Conservation (phyloP, 768 basidiomycete species). For the Cubamyces lactineus region DNA sequence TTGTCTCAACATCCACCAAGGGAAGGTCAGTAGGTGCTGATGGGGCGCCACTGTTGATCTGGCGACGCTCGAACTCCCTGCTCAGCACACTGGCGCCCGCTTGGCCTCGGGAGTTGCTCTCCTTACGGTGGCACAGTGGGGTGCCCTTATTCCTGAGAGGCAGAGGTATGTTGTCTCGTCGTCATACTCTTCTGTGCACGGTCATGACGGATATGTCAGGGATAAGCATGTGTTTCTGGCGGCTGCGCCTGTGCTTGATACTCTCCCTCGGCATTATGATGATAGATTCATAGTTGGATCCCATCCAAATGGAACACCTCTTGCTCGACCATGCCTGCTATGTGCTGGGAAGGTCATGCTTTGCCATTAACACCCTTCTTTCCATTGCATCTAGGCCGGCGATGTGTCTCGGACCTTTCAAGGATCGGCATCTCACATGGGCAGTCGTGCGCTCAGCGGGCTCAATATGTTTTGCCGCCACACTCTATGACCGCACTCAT, state of each 20-base stretch:
- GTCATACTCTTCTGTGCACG: no score
- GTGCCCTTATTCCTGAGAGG: no score
- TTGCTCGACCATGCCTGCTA: background rate
- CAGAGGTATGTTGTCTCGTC: no score
- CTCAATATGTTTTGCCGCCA: constrained; percentile 1
- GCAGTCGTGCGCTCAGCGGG: background rate
- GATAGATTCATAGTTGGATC: background rate
- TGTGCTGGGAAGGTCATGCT: constrained; percentile 1
- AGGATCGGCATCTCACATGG: constrained; percentile 2
- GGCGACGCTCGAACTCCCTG: no score
- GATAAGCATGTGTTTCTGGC: no score
- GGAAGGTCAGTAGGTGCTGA: background rate
- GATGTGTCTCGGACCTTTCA: background rate
- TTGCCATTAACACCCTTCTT: background rate
- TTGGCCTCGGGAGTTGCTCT: no score
- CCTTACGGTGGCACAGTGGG: no score
- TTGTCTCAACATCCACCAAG: background rate
- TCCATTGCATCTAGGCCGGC: background rate
- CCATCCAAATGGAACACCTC: background rate
- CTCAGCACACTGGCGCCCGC: no score
- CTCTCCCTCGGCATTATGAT: background rate
- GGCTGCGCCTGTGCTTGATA: no score
- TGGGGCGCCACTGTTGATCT: background rate
- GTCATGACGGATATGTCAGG: no score
- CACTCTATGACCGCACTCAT: constrained; percentile 8